phyloP scores from a whole-genome alignment of 805 yeast species.

The Metschnikowia vanudenii region DNA sequence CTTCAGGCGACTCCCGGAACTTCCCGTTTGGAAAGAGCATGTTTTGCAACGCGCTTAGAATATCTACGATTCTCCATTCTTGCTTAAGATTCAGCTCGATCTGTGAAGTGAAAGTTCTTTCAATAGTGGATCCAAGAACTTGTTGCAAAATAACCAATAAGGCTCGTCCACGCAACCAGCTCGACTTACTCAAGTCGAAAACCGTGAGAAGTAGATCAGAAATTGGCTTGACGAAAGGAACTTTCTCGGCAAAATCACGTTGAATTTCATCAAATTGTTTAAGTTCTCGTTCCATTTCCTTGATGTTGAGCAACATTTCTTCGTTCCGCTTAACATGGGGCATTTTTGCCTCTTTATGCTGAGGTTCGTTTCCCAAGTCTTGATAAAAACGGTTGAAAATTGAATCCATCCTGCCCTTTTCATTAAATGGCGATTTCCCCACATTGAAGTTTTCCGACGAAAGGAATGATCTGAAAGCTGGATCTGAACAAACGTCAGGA shows the following conservation, averaged over 20 bases:
- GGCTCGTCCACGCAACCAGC: slow-evolving; percentile 86
- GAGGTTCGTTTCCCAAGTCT: slow-evolving; percentile 18
- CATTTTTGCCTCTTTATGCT: not conserved
- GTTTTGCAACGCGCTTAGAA: slow-evolving; percentile 24
- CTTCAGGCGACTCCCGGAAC: slow-evolving; percentile 44
- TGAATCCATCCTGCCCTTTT: slow-evolving; percentile 22
- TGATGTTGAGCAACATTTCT: slow-evolving; percentile 29
- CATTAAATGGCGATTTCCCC: slow-evolving; percentile 18
- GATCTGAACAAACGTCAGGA: slow-evolving; percentile 71
- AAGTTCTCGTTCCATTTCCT: slow-evolving; percentile 56
- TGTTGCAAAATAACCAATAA: slow-evolving; percentile 79
- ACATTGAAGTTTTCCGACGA: slow-evolving; percentile 63
- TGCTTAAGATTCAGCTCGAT: slow-evolving; percentile 36
- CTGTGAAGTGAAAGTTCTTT: slow-evolving; percentile 55
- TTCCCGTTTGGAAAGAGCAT: slow-evolving; percentile 46
- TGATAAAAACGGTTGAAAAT: slow-evolving; percentile 37
- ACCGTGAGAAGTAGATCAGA: slow-evolving; percentile 71
- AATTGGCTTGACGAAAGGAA: slow-evolving; percentile 73
- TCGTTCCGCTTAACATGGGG: slow-evolving; percentile 11
- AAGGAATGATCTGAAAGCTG: slow-evolving; percentile 70
- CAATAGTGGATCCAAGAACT: slow-evolving; percentile 83
- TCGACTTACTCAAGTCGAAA: slow-evolving; percentile 62
- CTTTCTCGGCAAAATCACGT: slow-evolving; percentile 17
- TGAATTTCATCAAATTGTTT: slow-evolving; percentile 48
- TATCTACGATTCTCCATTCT: slow-evolving; percentile 47